Evolutionary conservation across 495 filamentous ascomycete species (phyloP).

Genomic region (Aspergillus egyptiacus): DNA sequence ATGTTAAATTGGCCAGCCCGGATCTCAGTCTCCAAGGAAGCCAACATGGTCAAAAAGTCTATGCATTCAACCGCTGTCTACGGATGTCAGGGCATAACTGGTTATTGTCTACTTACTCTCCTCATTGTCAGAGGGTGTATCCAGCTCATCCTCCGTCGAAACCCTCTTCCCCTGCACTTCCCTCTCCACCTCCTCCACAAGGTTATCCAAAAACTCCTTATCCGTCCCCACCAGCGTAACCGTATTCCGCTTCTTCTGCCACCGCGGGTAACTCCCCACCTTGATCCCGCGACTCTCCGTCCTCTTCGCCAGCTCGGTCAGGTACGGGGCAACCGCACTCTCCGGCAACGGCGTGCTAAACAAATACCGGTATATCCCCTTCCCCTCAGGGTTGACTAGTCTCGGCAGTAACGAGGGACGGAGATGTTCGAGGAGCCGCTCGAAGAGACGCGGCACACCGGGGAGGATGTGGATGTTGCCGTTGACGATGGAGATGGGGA

Average conservation of each 20-base stretch:
- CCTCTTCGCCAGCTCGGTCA: constrained; percentile 69
- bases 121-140: constrained; percentile 34
- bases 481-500: constrained; percentile 80
- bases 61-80: constrained; percentile 16
- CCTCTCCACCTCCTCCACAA: constrained; percentile 57
- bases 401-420: constrained; percentile 63
- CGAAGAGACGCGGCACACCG: constrained; percentile 81
- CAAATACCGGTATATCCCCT: constrained; percentile 67
- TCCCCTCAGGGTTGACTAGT: constrained; percentile 69
- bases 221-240: constrained; percentile 83
- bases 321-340: constrained; percentile 72
- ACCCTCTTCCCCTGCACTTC: constrained; percentile 54
- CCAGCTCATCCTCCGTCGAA: constrained; percentile 54
- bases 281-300: constrained; percentile 73
- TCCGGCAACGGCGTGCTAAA: constrained; percentile 84
- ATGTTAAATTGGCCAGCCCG: too few species aligned
- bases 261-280: constrained; percentile 93
- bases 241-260: constrained; percentile 82
- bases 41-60: background rate
- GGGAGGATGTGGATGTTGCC: constrained; percentile 92
- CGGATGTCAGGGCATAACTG: too few species aligned
- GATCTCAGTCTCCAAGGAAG: background rate
- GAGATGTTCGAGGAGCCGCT: constrained; percentile 66
- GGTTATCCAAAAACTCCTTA: constrained; percentile 52
- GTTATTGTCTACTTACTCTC: constrained; percentile 14